Conservation (phyloP, 148 eudicot species). For the Dianthus caryophyllus region DNA sequence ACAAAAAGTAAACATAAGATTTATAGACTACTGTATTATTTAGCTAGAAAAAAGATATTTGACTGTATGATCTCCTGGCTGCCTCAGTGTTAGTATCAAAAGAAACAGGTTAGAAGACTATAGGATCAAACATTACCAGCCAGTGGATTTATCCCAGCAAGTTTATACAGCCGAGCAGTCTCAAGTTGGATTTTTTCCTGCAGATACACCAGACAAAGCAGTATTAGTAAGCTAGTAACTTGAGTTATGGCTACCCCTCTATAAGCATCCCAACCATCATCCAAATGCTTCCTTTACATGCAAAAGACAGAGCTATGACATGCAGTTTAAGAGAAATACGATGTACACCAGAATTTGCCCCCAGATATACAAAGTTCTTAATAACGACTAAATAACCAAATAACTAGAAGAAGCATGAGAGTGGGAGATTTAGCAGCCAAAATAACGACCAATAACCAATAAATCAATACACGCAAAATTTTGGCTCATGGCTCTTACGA, state of each 20-base stretch:
- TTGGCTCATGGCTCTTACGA: background rate
- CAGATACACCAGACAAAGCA: conserved; percentile 25
- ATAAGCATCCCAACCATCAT: background rate
- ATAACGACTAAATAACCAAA: background rate
- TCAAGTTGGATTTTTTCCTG: conserved; percentile 92
- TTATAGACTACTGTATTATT: background rate
- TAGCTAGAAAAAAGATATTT: conserved; percentile 3
- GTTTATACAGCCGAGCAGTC: conserved; percentile 84
- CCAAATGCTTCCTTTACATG: background rate
- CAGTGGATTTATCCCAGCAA: conserved; percentile 87
- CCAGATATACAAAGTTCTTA: background rate
- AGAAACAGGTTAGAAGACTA: background rate
- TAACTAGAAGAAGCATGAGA: background rate
- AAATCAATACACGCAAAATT: background rate
- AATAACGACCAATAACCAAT: conserved; percentile 2
- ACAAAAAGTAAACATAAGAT: background rate
- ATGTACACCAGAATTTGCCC: background rate
- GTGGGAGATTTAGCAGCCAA: background rate
- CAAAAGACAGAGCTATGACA: background rate
- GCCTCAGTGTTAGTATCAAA: background rate
- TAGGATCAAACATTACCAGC: conserved; percentile 51
- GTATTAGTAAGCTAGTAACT: background rate
- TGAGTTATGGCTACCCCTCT: background rate
- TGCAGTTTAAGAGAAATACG: background rate
- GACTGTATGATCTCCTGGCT: background rate